Base-by-base conservation (phyloP, 139 green algal species). In the Chara braunii region DNA sequence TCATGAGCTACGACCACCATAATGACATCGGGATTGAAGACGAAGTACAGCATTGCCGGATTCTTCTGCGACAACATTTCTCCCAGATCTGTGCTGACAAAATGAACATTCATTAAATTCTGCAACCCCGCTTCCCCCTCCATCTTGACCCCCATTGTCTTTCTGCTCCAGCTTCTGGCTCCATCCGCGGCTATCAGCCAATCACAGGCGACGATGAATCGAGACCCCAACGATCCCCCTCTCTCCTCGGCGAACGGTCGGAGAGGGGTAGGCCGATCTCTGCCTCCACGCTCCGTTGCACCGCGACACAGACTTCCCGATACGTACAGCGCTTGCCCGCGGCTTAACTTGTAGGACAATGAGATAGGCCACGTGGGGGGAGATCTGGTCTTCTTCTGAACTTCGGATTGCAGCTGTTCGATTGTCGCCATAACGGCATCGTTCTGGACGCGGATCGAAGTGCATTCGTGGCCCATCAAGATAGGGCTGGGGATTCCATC, bases 21-120 rank as follows among this genome's bases (percentile, higher is more conserved):
- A 35, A 96, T 84, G 26, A 85, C 81, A 6, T 80, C 54, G 0
- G 61, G 35, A 36, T 86, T 90, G 83, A 91, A 97, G 2, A 95
- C 84, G 74, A 98, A 98, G 78, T 97, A 97, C 40, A 98, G 81
- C 92, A 98, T 98, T 51, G 75, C 91, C 0, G 80, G 56, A 2
- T 79, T 58, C 1, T 50, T 37, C n/a, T 26, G 29, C 2, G 0
- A n/a, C 28, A 70, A 59, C 1, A 36, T 42, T 29, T 75, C 55
- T 30, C 50, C 48, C 30, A 68, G 1, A 2, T 14, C 51, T 4
- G 7, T n/a, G 7, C 42, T 71, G 42, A 3, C 11, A 36, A 81
- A 81, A 32, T 81, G 74, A 34, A 81, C 71, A 44, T 51, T 81
- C 3, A 81, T 5, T 6, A 81, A 36, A 9, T 24, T 24, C 65